Evolutionary conservation across 1,139 yeast genomes (phyloP).

Genomic region (Sugiyamaella sp.): DNA sequence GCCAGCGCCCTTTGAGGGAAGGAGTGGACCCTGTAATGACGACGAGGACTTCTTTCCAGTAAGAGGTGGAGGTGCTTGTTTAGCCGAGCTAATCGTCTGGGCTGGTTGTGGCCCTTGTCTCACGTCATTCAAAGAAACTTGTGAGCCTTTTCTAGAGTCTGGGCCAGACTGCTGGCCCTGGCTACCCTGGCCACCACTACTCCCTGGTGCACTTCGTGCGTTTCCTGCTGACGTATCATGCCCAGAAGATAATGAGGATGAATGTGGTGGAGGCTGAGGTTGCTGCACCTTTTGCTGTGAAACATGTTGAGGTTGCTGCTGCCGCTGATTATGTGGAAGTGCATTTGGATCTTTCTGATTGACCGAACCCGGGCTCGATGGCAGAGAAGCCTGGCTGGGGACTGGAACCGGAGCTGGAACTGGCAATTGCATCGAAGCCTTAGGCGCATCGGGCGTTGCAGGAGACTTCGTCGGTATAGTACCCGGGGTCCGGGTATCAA

Average conservation of each 20-base stretch:
- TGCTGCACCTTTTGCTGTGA: conserved; percentile 2
- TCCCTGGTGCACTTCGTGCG: no score
- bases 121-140: background rate
- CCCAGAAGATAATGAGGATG: no score
- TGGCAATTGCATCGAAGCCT: background rate
- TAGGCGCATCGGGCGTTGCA: background rate
- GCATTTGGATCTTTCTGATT: background rate
- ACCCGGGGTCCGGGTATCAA: conserved; percentile 9
- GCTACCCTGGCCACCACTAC: no score
- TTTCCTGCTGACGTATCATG: no score
- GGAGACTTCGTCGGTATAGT: background rate
- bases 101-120: background rate
- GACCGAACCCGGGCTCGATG: no score
- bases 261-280: background rate
- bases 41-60: conserved; percentile 1
- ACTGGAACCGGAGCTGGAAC: background rate
- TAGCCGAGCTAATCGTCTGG: background rate
- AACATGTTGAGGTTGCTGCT: conserved; percentile 24
- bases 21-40: conserved; percentile 10
- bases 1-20: background rate
- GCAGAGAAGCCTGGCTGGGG: background rate
- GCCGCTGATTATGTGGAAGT: background rate
- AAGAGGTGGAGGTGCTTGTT: background rate
- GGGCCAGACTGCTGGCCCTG: background rate
- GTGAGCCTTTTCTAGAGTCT: background rate